Percentiles rank a stretch among this genome's conserved stretches.
Conservation (phyloP, 2,329 filamentous ascomycete species). For the Aspergillus sp. region DNA sequence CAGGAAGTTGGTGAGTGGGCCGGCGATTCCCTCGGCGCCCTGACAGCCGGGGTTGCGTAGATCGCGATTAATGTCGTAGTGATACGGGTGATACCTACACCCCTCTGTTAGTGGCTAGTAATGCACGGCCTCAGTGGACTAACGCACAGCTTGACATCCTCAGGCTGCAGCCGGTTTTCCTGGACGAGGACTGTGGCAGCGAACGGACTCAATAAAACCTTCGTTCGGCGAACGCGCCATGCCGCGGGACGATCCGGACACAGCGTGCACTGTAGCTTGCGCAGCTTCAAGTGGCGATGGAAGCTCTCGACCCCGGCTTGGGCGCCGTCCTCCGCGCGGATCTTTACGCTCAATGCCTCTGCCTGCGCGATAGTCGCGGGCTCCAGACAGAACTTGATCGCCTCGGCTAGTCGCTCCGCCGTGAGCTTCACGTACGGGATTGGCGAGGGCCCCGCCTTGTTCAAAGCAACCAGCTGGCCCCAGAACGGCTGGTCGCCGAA, state of each 20-base stretch:
- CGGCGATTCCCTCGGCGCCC: slow-evolving; percentile 69
- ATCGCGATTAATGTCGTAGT: slow-evolving; percentile 72
- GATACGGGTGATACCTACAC: slow-evolving; percentile 48
- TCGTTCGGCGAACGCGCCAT: slow-evolving; percentile 68
- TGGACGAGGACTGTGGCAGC: slow-evolving; percentile 66
- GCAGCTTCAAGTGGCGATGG: slow-evolving; percentile 62
- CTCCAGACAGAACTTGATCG: slow-evolving; percentile 59
- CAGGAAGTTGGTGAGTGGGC: slow-evolving; percentile 71
- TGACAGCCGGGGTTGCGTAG: slow-evolving; percentile 48
- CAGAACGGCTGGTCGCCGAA: slow-evolving; percentile 81
- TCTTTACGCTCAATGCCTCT: slow-evolving; percentile 58
- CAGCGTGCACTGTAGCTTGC: slow-evolving; percentile 65
- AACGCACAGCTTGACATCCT: slow-evolving; percentile 67
- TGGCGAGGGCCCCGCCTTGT: slow-evolving; percentile 67
- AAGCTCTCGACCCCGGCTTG: slow-evolving; percentile 64
- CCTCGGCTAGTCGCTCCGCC: slow-evolving; percentile 61
- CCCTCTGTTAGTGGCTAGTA: not conserved
- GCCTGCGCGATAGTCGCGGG: slow-evolving; percentile 57
- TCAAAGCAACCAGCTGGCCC: slow-evolving; percentile 70
- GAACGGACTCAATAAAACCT: slow-evolving; percentile 65
- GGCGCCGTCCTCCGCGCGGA: slow-evolving; percentile 62
- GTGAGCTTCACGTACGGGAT: slow-evolving; percentile 67
- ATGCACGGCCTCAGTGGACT: no score
- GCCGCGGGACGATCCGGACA: slow-evolving; percentile 65
- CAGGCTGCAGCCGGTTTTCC: slow-evolving; percentile 61